Base-by-base conservation (phyloP, 2,329 filamentous ascomycete species). In the Nigrospora sphaerica region DNA sequence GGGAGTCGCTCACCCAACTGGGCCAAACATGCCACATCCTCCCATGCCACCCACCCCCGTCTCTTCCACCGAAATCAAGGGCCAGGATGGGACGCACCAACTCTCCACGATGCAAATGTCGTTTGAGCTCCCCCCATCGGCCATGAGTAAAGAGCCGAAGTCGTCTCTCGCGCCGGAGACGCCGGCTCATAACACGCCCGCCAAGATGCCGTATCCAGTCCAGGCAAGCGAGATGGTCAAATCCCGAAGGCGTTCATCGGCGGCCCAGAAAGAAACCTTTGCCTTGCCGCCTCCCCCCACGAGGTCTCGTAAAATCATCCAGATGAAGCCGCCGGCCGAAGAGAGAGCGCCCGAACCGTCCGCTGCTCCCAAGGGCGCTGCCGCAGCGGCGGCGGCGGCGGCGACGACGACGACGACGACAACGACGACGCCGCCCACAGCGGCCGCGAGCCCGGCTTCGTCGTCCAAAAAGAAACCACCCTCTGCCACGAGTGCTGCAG, bases 291-390 rank as follows among this genome's bases (percentile, higher is more conserved):
- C 93, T 11, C 93, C 92, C 14, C 93, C 93, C 0, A 95, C 91
- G 3, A 78, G 92, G 52, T 88, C 89, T 37, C 85, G 92, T 58
- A 97, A 95, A 71, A 97, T 98, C 62, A 97, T 97, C 48, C 92
- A 97, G 69, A 95, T 97, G 91, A 95, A 95, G 67, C 92, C 80
- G 16, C 68, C 72, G 23, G 57, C 65, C 31, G 69, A 79, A 54
- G 61, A 71, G 49, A 61, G 68, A 46, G 53, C 62, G 33, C 52
- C 54, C 23, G 63, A 61, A 42, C 37, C 54, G 31, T 35, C 52
- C 3, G 39, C 54, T 6, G 33, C 52, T 12, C 44, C 49, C 3
- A 23, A 54, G 16, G 49, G 41, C 40, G 38, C 54, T 23, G 57
- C 59, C 19, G 46, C 53, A 14, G 23, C 23, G 23, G 51, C 48